These are phyloP conservation scores for Quercus mongolica DNA, from an alignment of 306 rosid species.

Conservation along the genomic window DNA sequence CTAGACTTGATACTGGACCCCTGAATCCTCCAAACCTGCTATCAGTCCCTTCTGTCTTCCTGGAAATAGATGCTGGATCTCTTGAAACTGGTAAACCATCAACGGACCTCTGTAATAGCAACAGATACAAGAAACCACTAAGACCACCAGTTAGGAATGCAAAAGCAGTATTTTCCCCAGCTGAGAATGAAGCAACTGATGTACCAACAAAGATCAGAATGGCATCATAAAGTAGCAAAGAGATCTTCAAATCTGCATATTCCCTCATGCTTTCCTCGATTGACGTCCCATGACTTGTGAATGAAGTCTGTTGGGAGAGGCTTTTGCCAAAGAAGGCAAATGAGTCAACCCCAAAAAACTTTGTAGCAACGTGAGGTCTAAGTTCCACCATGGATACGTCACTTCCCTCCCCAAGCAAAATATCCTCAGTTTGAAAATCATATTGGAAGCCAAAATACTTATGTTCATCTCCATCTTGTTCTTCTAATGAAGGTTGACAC, in stretches of 20 bases:
- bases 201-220: slow-evolving; percentile 56
- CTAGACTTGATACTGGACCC: slow-evolving; percentile 52
- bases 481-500: slow-evolving; percentile 28
- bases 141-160: slow-evolving; percentile 82
- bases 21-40: slow-evolving; percentile 37
- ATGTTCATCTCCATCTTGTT: slow-evolving; percentile 23
- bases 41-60: slow-evolving; percentile 21
- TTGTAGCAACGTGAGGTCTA: slow-evolving; percentile 51
- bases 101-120: slow-evolving; percentile 80
- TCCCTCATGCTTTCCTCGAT: slow-evolving; percentile 78
- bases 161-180: slow-evolving; percentile 48
- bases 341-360: slow-evolving; percentile 48
- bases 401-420: slow-evolving; percentile 74
- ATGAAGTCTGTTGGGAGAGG: slow-evolving; percentile 24
- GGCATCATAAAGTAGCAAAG: slow-evolving; percentile 81
- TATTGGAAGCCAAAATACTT: slow-evolving; percentile 42
- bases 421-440: slow-evolving; percentile 54
- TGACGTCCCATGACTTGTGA: slow-evolving; percentile 28
- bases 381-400: slow-evolving; percentile 66
- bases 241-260: slow-evolving; percentile 73
- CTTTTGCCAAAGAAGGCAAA: slow-evolving; percentile 30
- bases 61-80: slow-evolving; percentile 40
- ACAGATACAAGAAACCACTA: slow-evolving; percentile 76
- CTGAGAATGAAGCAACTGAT: slow-evolving; percentile 43
- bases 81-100: slow-evolving; percentile 71